Conservation (phyloP, 2,329 filamentous ascomycete genomes). For the Coniochaeta ligniaria region DNA sequence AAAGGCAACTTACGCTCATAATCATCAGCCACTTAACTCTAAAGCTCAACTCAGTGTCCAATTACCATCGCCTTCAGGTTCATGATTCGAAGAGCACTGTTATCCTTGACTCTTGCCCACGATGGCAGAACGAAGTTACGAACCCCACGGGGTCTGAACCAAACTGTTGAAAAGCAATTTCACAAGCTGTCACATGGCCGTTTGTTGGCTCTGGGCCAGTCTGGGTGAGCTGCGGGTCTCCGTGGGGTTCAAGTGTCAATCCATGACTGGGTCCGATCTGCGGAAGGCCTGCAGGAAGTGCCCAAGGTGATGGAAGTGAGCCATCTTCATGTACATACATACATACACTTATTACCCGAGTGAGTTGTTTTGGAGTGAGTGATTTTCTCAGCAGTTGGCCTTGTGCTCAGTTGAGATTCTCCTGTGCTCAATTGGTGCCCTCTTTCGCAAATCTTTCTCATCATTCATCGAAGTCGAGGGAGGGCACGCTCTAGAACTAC, state of each 20-base stretch:
- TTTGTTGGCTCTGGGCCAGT: too few relatives aligned
- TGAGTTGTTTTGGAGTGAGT: not conserved
- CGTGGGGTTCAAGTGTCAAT: not conserved
- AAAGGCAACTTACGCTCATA: too few relatives aligned
- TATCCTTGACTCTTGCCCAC: not conserved
- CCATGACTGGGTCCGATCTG: not conserved
- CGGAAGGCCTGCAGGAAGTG: not conserved
- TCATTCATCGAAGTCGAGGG: too few relatives aligned
- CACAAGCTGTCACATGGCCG: constrained; percentile 1
- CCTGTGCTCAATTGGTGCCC: too few relatives aligned
- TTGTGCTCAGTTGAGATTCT: not conserved
- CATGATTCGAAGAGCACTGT: too few relatives aligned
- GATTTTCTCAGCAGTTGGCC: not conserved
- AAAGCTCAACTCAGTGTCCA: too few relatives aligned
- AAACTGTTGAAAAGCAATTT: not conserved
- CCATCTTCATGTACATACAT: not conserved
- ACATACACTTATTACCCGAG: not conserved
- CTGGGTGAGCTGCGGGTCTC: not conserved
- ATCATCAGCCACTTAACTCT: too few relatives aligned
- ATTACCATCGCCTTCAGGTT: too few relatives aligned
- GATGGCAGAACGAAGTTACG: too few relatives aligned
- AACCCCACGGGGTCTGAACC: not conserved
- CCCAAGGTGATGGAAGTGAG: not conserved
- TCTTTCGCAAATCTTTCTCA: too few relatives aligned
- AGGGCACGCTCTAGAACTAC: too few relatives aligned